Evolutionary conservation across 441 rosid genomes (phyloP).

Genomic region (Eutrema salsugineum): DNA sequence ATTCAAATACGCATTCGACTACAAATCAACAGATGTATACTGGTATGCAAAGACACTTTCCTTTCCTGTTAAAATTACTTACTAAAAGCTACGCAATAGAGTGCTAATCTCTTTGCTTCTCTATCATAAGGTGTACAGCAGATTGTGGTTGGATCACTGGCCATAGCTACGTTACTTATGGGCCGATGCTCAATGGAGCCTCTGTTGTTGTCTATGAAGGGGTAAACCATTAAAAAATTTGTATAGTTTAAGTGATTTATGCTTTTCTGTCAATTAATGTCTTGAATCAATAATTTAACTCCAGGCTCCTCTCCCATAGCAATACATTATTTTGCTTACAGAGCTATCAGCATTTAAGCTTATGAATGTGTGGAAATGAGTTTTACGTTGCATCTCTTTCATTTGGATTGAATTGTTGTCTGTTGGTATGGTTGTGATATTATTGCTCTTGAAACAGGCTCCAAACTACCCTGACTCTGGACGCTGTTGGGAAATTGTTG

Average conservation of each 20-base stretch:
- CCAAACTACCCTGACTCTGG: constrained; percentile 96
- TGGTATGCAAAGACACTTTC: constrained; percentile 51
- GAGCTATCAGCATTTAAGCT: not conserved
- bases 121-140: constrained; percentile 87
- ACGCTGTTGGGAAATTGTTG: constrained; percentile 97
- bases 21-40: constrained; percentile 83
- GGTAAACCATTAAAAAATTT: constrained; percentile 43
- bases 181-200: constrained; percentile 98
- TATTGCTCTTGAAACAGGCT: constrained; percentile 46
- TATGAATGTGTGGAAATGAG: not conserved
- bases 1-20: constrained; percentile 97
- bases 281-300: not conserved
- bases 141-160: constrained; percentile 99
- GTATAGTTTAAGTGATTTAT: not conserved
- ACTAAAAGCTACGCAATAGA: not conserved
- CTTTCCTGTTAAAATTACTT: constrained; percentile 3
- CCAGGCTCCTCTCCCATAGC: not conserved
- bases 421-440: constrained; percentile 20
- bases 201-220: constrained; percentile 79
- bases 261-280: not conserved
- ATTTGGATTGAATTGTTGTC: constrained; percentile 20
- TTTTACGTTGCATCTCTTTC: not conserved
- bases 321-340: not conserved
- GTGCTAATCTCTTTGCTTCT: constrained; percentile 13
- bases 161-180: constrained; percentile 97